Base-by-base conservation (phyloP, 2,329 filamentous ascomycete species). In the Xylaria sp. region DNA sequence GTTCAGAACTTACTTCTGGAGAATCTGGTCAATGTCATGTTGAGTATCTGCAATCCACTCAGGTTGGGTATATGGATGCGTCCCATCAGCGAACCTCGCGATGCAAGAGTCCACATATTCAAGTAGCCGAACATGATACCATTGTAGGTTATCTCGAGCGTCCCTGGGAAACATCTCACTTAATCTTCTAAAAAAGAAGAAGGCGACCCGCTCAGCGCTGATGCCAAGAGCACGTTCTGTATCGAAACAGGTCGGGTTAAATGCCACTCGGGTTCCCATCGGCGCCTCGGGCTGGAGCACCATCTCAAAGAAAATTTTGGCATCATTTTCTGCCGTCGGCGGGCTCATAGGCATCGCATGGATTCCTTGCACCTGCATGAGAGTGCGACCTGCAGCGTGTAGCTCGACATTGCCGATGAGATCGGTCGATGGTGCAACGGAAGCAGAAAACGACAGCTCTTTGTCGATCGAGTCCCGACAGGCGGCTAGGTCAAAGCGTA, bases 231-330 rank as follows among this genome's bases (percentile, higher is more conserved):
- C n/a, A n/a, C n/a, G n/a, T n/a, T n/a, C n/a, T n/a, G n/a, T n/a
- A n/a, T n/a, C n/a, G n/a, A n/a, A n/a, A n/a, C n/a, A n/a, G n/a
- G n/a, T n/a, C n/a, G n/a, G n/a, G n/a, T n/a, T n/a, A n/a, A n/a
- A n/a, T n/a, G n/a, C n/a, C n/a, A n/a, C n/a, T n/a, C n/a, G n/a
- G n/a, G n/a, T n/a, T n/a, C n/a, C n/a, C n/a, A n/a, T n/a, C n/a
- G n/a, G n/a, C n/a, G n/a, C n/a, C n/a, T n/a, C n/a, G n/a, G n/a
- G n/a, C n/a, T n/a, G n/a, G n/a, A n/a, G n/a, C n/a, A n/a, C 60
- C 3, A 61, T 71, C 27, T 61, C 54, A 0, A 71, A 65, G 64
- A 73, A 76, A 38, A 73, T 56, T 20, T 54, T 53, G 20, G 50
- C 47, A 33, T 71, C 69, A 17, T 68, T 56, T 3, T 54, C 61